Base-by-base conservation (phyloP, 2,329 filamentous ascomycete genomes). In the Penicillium sp. region DNA sequence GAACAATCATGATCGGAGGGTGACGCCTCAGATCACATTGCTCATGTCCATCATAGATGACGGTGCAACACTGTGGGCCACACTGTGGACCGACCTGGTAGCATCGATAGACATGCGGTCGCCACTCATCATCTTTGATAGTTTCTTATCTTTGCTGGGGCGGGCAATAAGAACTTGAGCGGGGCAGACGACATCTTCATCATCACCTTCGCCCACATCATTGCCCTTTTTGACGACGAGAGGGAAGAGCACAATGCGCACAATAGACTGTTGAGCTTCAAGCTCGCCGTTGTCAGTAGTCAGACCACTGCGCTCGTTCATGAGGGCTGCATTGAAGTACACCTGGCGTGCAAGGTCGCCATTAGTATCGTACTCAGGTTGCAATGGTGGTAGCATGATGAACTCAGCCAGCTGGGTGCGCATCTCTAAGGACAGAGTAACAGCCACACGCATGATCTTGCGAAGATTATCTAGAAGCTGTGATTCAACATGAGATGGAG, bases 151-250 rank as follows among this genome's bases (percentile, higher is more conserved):
- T 61, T 77, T 81, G 71, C 65, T 76, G 70, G 63, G 71, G 40
- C 74, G 72, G 27, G 88, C 88, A 40, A 97, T 84, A 57, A 97
- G 83, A 34, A 99, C 94, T 73, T 97, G 93, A 7, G 95, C 94
- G 9, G 93, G 93, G 69, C 89, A 96, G 41, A 99, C 91, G 43
- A 97, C 92, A 60, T 96, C 90, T 79, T 97, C 92, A 62, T 97
- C 91, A 51, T 97, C 91, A 51, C 92, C 93, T 49, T 88, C 82
- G 23, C 92, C 94, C 38, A 81, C 79, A 70, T 97, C 93, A 67
- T 96, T 90, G 49, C 92, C 93, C 78, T 94, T 95, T 78, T 96
- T 96, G 65, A 97, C 90, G 16, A 99, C 93, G 1, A 97, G 82
- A 9, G 95, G 95, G 79, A 99, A 99, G 38, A 99, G 83, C 2